Base-by-base conservation (phyloP, 768 basidiomycete genomes). In the Galerina sulciceps region DNA sequence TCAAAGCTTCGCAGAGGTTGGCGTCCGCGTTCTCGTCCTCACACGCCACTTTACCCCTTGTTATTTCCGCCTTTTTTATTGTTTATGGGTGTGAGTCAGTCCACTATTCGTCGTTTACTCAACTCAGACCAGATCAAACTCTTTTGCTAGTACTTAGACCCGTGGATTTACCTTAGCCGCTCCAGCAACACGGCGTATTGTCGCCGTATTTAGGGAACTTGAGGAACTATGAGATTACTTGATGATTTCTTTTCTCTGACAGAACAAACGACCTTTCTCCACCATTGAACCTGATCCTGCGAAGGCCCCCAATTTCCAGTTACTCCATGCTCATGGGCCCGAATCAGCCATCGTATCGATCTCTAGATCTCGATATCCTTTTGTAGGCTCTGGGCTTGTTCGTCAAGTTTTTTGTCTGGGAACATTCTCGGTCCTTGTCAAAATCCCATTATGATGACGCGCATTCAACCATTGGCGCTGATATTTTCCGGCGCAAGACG, bases 61-160 rank as follows among this genome's bases (percentile, higher is more conserved):
- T 48, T 63, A 59, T 56, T 48, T 57, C 55, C 62, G 58, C 58
- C 55, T 34, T 43, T 41, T 53, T 57, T 55, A n/a, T 34, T 40
- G 42, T 44, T 38, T n/a, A 31, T 38, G 35, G 45, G 31, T 48
- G 51, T 58, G 44, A 51, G 50, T 53, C 34, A 47, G 11, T 47
- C 18, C 35, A 15, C 38, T 35, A 38, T 20, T 18, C 34, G 47
- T 53, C n/a, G 53, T 52, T 40, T 34, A 3, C 37, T 40, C 3
- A 56, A 49, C 20, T 41, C 55, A 15, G 46, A 22, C 10, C 35
- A 38, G 15, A 48, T 49, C 23, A 41, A 47, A 48, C 49, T 49
- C 40, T 38, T 48, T 34, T 48, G 15, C 9, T 31, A 46, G 6
- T 17, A 17, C 20, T 31, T 31, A 56, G 48, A 40, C 47, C 55